Evolutionary conservation across 192 early-diverging fungal species (phyloP), one percentile per base, ranked within the genome.

Genomic region (Kickxella alabastrina): DNA sequence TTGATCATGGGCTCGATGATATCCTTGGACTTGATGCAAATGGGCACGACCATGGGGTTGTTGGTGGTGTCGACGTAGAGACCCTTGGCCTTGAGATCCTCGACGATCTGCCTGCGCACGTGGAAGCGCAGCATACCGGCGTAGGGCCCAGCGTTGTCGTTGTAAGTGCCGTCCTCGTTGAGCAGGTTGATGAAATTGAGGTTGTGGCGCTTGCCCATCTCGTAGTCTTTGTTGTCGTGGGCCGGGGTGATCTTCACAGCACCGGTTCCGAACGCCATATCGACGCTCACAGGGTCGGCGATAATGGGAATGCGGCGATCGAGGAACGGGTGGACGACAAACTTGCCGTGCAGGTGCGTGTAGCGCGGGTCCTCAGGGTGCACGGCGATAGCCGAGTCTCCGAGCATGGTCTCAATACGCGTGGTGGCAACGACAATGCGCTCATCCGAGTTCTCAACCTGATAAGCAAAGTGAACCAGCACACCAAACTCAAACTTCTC

Each of bases 401-500:
- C 97, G 19, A 99, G 80, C 97, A 99, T 99, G 43, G 97, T 99
- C 78, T 99, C 97, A 48, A 96, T 81, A 89, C 97, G 93, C 9
- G 97, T 99, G 10, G 97, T 99, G 8, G 97, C 97, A 39, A 99
- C 92, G 59, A 92, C 69, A 50, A 99, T 85, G 57, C 85, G 82
- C 64, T 97, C 97, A 44, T 83, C 83, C 34, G 85, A 83, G 57
- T 78, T 78, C 64, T 95, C 93, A 22, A 99, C 80, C 43, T 80
- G 80, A 77, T 99, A 99, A 5, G 87, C 92, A 71, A 99, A 99
- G 29, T 88, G 87, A 35, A 92, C 87, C 59, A 99, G 73, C 29
- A 97, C 92, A 69, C 97, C 97, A 83, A 99, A 99, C 79, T 99
- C 93, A 62, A 97, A 93, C 77, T 93, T 91, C 65, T 95, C 91